These are phyloP conservation scores for Alloteropsis angusta DNA, from an alignment of 202 grass and related monocot species.

Conservation along the genomic window DNA sequence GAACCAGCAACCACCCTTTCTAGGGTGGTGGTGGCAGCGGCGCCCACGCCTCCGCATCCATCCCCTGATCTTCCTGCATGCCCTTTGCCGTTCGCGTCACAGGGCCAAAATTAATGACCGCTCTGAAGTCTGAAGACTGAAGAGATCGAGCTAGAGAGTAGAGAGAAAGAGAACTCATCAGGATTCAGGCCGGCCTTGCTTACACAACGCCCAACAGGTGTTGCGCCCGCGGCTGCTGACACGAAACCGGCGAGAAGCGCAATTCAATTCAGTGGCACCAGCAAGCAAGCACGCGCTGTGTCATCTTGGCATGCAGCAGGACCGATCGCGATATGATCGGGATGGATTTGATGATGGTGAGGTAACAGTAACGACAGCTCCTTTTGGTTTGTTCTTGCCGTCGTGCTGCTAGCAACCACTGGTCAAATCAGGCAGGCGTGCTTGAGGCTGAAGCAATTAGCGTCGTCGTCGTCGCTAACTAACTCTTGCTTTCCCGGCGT, in stretches of 20 bases:
- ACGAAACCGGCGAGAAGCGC: not conserved
- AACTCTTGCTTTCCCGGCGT: not conserved
- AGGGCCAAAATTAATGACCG: not conserved
- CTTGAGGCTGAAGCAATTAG: slow-evolving; percentile 35
- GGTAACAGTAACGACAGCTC: not conserved
- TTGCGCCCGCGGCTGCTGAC: not conserved
- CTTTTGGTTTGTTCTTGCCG: not conserved
- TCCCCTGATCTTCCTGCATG: not conserved
- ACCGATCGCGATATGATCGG: not conserved
- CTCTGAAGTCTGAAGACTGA: not conserved
- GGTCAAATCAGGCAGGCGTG: slow-evolving; percentile 26
- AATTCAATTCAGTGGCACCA: not conserved
- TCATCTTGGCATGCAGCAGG: not conserved
- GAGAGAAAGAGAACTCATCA: not conserved
- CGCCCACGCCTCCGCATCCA: not conserved
- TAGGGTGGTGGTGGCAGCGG: slow-evolving; percentile 30
- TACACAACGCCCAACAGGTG: not conserved
- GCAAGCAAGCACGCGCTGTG: not conserved
- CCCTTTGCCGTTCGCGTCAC: not conserved
- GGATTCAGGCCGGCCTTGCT: slow-evolving; percentile 9
- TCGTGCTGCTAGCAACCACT: not conserved
- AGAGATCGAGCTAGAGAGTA: no score
- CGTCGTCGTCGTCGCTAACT: not conserved
- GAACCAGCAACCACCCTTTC: not conserved
- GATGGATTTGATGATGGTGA: not conserved